phyloP scores from a whole-genome alignment of 495 filamentous ascomycete genomes.

The Podospora pseudopauciseta region DNA sequence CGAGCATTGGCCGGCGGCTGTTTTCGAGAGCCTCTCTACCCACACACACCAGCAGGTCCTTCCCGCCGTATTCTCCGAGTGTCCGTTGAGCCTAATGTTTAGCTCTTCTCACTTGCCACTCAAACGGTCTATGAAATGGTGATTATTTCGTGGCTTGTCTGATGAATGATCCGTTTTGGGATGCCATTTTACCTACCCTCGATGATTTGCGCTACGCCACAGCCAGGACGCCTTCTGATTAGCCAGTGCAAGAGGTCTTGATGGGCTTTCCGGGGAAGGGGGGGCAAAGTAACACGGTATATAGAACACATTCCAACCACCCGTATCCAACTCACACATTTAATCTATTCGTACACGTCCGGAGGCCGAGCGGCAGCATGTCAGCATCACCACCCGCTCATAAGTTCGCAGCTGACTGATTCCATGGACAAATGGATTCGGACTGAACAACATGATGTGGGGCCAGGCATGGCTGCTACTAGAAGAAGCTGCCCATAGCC shows the following conservation, averaged over 20 bases:
- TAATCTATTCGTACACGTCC: slow-evolving; percentile 5
- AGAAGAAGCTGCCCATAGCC: no score
- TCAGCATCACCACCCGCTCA: slow-evolving; percentile 6
- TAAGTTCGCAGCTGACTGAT: background rate
- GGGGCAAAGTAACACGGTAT: background rate
- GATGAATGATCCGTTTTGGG: background rate
- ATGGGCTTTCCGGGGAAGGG: background rate
- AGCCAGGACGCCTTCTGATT: background rate
- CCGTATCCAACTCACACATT: slow-evolving; percentile 4
- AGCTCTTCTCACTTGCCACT: background rate
- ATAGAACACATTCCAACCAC: slow-evolving; percentile 1
- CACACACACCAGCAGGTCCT: background rate
- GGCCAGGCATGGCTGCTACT: no score
- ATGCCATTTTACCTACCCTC: background rate
- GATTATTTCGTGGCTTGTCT: background rate
- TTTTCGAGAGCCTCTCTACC: background rate
- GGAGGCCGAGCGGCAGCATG: background rate
- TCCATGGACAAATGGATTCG: no score
- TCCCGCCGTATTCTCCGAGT: background rate
- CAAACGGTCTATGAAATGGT: background rate
- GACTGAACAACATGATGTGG: no score
- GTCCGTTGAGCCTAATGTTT: background rate
- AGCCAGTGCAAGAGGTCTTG: background rate
- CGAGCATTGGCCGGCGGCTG: slow-evolving; percentile 3
- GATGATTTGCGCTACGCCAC: slow-evolving; percentile 1